Evolutionary conservation across 805 yeast genomes (phyloP), one percentile per base, ranked within the genome.

Genomic region (Tetrapisispora pingtungensis): DNA sequence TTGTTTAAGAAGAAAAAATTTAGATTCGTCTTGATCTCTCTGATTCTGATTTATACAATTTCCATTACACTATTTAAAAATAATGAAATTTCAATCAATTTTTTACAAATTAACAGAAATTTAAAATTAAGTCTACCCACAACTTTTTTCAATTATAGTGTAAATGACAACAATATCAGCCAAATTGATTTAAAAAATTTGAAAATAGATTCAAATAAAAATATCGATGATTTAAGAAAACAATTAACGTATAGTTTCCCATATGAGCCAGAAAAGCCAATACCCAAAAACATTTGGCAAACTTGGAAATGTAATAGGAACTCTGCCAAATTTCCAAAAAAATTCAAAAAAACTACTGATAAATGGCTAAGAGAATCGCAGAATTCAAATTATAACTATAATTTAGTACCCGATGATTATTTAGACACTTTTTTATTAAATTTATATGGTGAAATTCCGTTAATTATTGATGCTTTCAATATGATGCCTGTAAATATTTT

Each of bases 241-340:
- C 86, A 84, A 58, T 69, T 89, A 49, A 71, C 81, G 17, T 78
- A 64, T 58, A 74, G 81, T 52, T 84, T 77, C 58, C 95, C 96
- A 0, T 90, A 89, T 64, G 81, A 82, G 48, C 68, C 79, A 1
- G 47, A 66, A 4, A 68, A 73, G 28, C 75, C 76, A 27, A 76
- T 88, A 46, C 94, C 96, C 0, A 83, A 80, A 18, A 75, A 76
- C 51, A 78, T 90, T 34, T 90, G 97, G 96, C 97, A 90, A 65
- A 80, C 96, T 1, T 90, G 97, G 96, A 90, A 88, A 64, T 78
- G 73, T 40, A 78, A 77, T 15, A 56, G 73, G 40, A 69, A 70
- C 34, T 81, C 81, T 49, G 69, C 67, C 18, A 58, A 69, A 13
- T 80, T 86, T 57, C 84, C 85, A 18, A 55, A 69, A 10, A 59